Base-by-base conservation (phyloP, 495 filamentous ascomycete genomes). In the Usnea hakonensis region DNA sequence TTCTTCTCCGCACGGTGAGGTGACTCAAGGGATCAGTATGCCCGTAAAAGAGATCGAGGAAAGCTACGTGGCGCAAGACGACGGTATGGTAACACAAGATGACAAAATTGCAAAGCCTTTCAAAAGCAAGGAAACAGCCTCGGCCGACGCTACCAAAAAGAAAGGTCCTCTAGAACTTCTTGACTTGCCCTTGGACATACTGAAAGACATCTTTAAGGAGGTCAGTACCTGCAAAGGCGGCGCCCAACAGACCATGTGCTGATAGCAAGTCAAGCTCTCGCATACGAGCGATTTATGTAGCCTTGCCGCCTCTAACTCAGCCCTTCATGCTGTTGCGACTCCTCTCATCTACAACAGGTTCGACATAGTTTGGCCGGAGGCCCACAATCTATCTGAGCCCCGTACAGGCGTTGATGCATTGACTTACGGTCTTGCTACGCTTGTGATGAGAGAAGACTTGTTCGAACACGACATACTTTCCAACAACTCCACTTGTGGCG, bases 361-460 rank as follows among this genome's bases (percentile, higher is more conserved):
- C 71, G 90, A 96, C 70, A 96, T 96, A 64, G 87, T 94, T 43
- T 97, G 92, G 92, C 93, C 92, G 0, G 90, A 95, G 65, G 83
- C 81, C 8, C 76, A 81, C 50, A 75, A 81, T 26, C 74, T 83
- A 3, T 77, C 83, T 5, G 85, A 89, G 61, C 83, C 88, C 55
- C 80, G 86, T 16, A 82, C 84, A 33, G 90, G 88, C 44, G 90
- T 96, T 35, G 92, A 96, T 77, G 91, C 93, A 43, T 82, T 96
- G 23, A 95, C 93, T 0, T 95, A 95, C 71, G 92, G 92, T 3
- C 78, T 97, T 17, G 85, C 90, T 17, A 96, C 93, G 0, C 77
- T 97, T 62, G 89, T 89, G 21, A 87, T 91, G 78, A 86, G 85
- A 14, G 87, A 88, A 65, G 84, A 88, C 62, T 80, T 90, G 38